Evolutionary conservation across 805 yeast genomes (phyloP).

Genomic region (Kuraishia cidri): DNA sequence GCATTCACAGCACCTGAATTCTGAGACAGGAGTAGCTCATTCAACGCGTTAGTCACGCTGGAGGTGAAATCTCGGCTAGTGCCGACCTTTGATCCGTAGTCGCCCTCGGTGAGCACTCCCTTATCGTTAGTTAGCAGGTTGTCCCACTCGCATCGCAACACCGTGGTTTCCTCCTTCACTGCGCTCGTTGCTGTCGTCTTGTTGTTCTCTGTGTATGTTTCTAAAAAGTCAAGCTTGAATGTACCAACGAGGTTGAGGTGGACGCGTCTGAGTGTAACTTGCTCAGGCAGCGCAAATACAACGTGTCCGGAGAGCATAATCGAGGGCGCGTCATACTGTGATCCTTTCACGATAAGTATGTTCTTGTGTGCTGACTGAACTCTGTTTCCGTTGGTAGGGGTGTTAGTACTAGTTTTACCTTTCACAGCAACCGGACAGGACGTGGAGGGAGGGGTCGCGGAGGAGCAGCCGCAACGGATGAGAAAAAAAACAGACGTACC

Average conservation of each 20-base stretch:
- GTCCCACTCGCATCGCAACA: conserved; percentile 36
- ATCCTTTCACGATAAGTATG: conserved; percentile 30
- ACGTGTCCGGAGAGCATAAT: conserved; percentile 36
- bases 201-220: conserved; percentile 19
- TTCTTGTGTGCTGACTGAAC: conserved; percentile 24
- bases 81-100: conserved; percentile 25
- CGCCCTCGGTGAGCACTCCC: conserved; percentile 29
- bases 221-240: conserved; percentile 30
- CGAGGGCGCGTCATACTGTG: conserved; percentile 32
- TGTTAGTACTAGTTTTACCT: no score
- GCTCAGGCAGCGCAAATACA: conserved; percentile 33
- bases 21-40: conserved; percentile 4
- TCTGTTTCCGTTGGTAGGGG: no score
- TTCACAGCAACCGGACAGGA: no score
- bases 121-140: conserved; percentile 30
- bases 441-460: no score
- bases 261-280: conserved; percentile 27
- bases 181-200: conserved; percentile 20
- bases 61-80: no score
- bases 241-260: conserved; percentile 32
- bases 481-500: conserved; percentile 10
- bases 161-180: conserved; percentile 26
- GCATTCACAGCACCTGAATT: not conserved
- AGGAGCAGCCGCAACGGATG: no score
- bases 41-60: conserved; percentile 5